Conservation (phyloP, 495 filamentous ascomycete genomes). For the Talaromyces borbonicus region DNA sequence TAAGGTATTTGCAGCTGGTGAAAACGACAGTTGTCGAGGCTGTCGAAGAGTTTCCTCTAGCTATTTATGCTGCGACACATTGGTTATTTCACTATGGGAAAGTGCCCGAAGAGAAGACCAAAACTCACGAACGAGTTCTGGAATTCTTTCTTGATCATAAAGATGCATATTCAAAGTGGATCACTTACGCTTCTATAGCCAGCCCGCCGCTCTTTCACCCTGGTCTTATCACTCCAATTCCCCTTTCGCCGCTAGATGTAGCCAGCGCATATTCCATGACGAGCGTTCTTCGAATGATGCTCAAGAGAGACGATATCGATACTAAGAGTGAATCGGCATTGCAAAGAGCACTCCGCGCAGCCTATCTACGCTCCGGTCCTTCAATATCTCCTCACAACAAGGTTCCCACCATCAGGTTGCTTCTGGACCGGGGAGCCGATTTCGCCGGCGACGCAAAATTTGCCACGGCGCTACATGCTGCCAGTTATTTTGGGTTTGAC, state of each 20-base stretch:
- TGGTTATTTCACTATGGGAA: slow-evolving; percentile 2
- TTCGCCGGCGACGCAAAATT: neutral
- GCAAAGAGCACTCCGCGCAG: neutral
- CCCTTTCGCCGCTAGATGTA: neutral
- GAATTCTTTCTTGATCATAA: neutral
- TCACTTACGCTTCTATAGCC: neutral
- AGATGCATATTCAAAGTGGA: neutral
- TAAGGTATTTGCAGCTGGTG: neutral
- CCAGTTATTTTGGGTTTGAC: slow-evolving; percentile 7
- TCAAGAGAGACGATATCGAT: neutral
- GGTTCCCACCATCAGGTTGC: neutral
- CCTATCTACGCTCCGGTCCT: neutral
- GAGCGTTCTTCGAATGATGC: neutral
- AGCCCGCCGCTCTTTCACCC: neutral
- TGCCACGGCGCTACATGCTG: neutral
- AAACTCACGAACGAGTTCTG: neutral
- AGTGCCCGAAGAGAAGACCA: neutral
- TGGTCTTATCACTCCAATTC: neutral
- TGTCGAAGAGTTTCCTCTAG: neutral
- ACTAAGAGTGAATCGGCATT: neutral
- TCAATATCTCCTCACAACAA: neutral
- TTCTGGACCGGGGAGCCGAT: neutral
- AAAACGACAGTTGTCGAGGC: neutral
- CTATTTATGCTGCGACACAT: neutral
- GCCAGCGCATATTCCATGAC: neutral